Conservation (phyloP, 306 rosid species). For the Cucurbita argyrosperma region DNA sequence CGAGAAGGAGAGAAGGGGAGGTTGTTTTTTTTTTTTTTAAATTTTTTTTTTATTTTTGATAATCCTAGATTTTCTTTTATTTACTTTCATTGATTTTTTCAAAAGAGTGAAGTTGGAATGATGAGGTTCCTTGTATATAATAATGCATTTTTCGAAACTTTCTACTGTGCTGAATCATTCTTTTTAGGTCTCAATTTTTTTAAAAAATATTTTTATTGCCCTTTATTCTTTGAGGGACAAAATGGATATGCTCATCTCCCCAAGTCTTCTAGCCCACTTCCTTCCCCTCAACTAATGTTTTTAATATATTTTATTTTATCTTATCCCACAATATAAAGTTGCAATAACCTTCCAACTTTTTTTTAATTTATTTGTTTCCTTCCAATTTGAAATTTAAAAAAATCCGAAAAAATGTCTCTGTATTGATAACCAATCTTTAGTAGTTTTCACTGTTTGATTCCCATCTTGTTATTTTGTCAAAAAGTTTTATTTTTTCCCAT, state of each 20-base stretch:
- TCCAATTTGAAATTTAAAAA: neutral
- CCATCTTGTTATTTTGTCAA: neutral
- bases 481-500: neutral
- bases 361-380: neutral
- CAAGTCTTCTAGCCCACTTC: slow-evolving; percentile 2
- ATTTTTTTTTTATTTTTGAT: neutral
- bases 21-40: too few species aligned
- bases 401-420: neutral
- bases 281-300: neutral
- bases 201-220: neutral
- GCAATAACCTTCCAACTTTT: neutral
- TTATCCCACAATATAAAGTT: neutral
- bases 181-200: slow-evolving; percentile 44
- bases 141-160: slow-evolving; percentile 24
- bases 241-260: slow-evolving; percentile 21
- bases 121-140: slow-evolving; percentile 52
- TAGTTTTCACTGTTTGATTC: neutral
- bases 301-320: neutral
- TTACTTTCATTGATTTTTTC: slow-evolving; percentile 29
- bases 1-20: neutral
- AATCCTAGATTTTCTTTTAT: slow-evolving; percentile 20
- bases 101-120: slow-evolving; percentile 39
- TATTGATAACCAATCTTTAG: neutral
- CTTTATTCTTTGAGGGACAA: slow-evolving; percentile 19
- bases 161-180: slow-evolving; percentile 49